phyloP scores from a whole-genome alignment of 2,329 filamentous ascomycete species.

The Cryphonectria radicalis region DNA sequence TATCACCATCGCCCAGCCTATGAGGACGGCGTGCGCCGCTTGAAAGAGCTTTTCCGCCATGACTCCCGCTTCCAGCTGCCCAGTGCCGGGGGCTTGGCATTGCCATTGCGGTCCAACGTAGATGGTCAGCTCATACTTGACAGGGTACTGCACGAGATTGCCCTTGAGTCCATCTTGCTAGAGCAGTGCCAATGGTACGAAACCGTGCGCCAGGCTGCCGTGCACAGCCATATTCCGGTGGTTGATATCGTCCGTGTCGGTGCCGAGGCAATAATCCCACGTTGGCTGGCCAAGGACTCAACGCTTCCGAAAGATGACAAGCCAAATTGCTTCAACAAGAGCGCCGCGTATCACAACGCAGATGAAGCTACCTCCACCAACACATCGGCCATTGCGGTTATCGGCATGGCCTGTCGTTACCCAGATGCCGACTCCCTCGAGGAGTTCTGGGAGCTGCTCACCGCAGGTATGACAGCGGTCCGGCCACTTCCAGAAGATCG shows the following conservation, averaged over 20 bases:
- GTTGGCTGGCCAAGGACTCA: conserved; percentile 4
- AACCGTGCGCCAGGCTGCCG: conserved; percentile 9
- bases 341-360: no score
- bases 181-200: conserved; percentile 23
- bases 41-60: background rate
- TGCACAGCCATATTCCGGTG: background rate
- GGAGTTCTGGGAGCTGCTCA: conserved; percentile 40
- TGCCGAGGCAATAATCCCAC: conserved; percentile 11
- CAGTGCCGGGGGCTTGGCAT: conserved; percentile 3
- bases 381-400: conserved; percentile 28
- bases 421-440: conserved; percentile 41
- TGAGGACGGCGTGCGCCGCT: background rate
- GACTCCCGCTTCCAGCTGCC: conserved; percentile 20
- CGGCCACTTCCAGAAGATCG: conserved; percentile 4
- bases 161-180: conserved; percentile 19
- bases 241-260: conserved; percentile 12
- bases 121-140: conserved; percentile 20
- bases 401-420: conserved; percentile 43
- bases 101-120: conserved; percentile 26
- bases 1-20: conserved; percentile 10
- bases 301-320: background rate
- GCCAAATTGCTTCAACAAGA: background rate
- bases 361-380: no score
- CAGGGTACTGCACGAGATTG: conserved; percentile 22
- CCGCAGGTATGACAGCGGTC: conserved; percentile 27